Evolutionary conservation across 2,329 filamentous ascomycete genomes (phyloP).

Genomic region (Diaporthe eres): DNA sequence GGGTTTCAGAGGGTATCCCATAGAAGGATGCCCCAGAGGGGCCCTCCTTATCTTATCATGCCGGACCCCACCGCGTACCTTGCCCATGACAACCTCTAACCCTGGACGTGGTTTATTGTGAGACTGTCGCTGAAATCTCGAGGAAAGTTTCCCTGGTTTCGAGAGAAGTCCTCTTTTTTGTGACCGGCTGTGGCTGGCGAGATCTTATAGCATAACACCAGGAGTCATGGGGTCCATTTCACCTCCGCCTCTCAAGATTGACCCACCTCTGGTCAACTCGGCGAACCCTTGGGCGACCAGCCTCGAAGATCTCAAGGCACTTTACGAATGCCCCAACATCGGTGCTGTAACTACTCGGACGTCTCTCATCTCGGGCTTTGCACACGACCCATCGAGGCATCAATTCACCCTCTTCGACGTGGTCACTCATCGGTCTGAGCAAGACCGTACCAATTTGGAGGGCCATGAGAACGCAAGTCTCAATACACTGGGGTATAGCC

Average conservation of each 20-base stretch:
- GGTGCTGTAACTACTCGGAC: constrained; percentile 84
- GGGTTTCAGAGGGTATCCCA: no score
- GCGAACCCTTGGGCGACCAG: constrained; percentile 83
- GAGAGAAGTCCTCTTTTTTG: not conserved
- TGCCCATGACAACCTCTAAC: constrained; percentile 2
- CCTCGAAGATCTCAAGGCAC: constrained; percentile 69
- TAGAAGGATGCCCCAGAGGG: no score
- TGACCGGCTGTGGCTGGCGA: not conserved
- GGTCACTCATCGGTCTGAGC: constrained; percentile 46
- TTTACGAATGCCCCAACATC: constrained; percentile 74
- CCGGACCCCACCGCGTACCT: constrained; percentile 28
- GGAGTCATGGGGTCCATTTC: constrained; percentile 20
- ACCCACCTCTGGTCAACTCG: constrained; percentile 80
- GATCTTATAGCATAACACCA: not conserved
- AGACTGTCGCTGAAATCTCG: not conserved
- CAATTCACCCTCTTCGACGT: constrained; percentile 76
- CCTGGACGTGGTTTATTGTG: not conserved
- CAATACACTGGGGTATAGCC: constrained; percentile 84
- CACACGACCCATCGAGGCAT: constrained; percentile 71
- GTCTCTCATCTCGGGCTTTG: constrained; percentile 74
- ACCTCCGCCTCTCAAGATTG: constrained; percentile 66
- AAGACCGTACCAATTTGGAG: constrained; percentile 33
- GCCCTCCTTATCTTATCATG: constrained; percentile 39
- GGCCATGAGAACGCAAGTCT: constrained; percentile 61
- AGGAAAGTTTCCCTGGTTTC: not conserved